Percentiles rank a stretch among this genome's conserved stretches.
phyloP scores from a whole-genome alignment of 176 grass and related monocot genomes.

The Rhynchospora tenuis region DNA sequence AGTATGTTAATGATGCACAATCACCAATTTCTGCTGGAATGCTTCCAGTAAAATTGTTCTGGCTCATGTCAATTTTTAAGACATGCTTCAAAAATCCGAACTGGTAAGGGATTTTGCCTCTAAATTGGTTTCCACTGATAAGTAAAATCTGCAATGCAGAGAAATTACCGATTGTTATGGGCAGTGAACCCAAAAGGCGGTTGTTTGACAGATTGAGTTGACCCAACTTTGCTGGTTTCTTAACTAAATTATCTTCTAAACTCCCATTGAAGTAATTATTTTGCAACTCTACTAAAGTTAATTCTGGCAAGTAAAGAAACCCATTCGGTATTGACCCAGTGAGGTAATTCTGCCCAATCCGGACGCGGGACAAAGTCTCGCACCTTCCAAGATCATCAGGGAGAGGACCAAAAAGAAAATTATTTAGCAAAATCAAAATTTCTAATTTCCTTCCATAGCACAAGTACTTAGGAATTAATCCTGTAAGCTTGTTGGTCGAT shows the following conservation, averaged over 20 bases:
- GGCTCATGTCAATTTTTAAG: slow-evolving; percentile 72
- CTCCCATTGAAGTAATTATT: slow-evolving; percentile 57
- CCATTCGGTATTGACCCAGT: slow-evolving; percentile 45
- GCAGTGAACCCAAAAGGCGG: slow-evolving; percentile 48
- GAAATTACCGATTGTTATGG: slow-evolving; percentile 52
- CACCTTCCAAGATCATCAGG: slow-evolving; percentile 56
- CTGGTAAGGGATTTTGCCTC: slow-evolving; percentile 38
- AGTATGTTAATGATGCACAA: slow-evolving; percentile 58
- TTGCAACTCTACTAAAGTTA: slow-evolving; percentile 57
- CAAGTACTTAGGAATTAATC: slow-evolving; percentile 47
- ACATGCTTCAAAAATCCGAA: slow-evolving; percentile 38
- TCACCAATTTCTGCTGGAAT: slow-evolving; percentile 48
- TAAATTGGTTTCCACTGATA: slow-evolving; percentile 44
- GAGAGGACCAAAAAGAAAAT: slow-evolving; percentile 59
- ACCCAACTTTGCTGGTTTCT: slow-evolving; percentile 14
- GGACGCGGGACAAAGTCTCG: slow-evolving; percentile 43
- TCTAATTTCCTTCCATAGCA: slow-evolving; percentile 47
- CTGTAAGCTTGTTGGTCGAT: slow-evolving; percentile 63
- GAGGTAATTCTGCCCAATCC: slow-evolving; percentile 67
- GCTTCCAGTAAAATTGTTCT: slow-evolving; percentile 45
- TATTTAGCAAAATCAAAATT: slow-evolving; percentile 75
- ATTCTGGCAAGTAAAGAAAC: slow-evolving; percentile 68
- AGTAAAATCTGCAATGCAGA: slow-evolving; percentile 58
- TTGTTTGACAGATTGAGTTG: slow-evolving; percentile 67
- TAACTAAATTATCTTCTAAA: slow-evolving; percentile 20